Evolutionary conservation across 257 asterid genomes (phyloP).

Genomic region (Fraxinus americana): DNA sequence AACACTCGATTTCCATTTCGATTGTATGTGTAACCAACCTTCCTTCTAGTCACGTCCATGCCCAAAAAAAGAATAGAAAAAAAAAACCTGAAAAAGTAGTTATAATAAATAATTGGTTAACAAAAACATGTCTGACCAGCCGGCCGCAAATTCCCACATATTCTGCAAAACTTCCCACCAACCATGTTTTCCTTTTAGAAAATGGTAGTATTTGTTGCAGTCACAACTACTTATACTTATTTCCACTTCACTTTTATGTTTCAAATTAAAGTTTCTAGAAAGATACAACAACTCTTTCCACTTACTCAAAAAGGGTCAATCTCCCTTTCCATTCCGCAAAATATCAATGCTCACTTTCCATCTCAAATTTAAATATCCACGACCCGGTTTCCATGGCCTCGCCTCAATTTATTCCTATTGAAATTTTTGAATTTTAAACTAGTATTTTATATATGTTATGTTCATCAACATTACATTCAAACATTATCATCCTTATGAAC

Average conservation of each 20-base stretch:
- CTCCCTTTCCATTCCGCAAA: not conserved
- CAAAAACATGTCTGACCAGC: slow-evolving; percentile 11
- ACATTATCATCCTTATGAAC: too few relatives aligned
- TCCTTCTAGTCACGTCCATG: too few relatives aligned
- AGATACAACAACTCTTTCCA: slow-evolving; percentile 24
- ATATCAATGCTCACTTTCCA: not conserved
- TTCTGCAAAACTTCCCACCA: slow-evolving; percentile 37
- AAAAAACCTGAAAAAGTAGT: too few relatives aligned
- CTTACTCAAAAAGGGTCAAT: not conserved
- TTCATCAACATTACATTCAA: too few relatives aligned
- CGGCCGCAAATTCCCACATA: slow-evolving; percentile 34
- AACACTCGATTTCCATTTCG: too few relatives aligned
- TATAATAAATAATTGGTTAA: too few relatives aligned
- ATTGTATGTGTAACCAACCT: too few relatives aligned
- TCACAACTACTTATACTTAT: not conserved
- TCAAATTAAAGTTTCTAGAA: slow-evolving; percentile 33
- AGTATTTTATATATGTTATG: too few relatives aligned
- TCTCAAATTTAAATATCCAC: not conserved
- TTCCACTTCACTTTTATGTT: not conserved
- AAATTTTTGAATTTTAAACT: too few relatives aligned
- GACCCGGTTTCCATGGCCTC: not conserved
- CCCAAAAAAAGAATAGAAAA: too few relatives aligned
- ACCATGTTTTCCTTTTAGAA: slow-evolving; percentile 25
- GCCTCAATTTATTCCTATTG: too few relatives aligned
- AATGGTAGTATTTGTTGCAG: slow-evolving; percentile 13